Conservation (phyloP, 371 early-diverging fungal species). For the Conidiobolus incongruus region DNA sequence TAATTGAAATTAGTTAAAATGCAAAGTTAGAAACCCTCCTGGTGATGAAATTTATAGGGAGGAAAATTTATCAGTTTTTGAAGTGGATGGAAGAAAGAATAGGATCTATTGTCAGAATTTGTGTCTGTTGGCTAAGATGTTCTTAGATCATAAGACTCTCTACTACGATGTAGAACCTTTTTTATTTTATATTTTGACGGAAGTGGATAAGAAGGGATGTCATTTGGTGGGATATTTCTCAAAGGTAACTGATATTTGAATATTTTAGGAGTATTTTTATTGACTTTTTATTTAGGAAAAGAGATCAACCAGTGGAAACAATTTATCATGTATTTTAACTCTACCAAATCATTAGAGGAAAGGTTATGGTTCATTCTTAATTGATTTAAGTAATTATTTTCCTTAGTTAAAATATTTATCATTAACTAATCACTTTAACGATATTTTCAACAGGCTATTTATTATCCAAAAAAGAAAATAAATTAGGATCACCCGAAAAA, state of each 20-base stretch:
- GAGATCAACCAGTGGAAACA: conserved; percentile 70
- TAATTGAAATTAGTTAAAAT: conserved; percentile 23
- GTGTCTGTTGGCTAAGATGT: conserved; percentile 93
- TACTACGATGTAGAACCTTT: conserved; percentile 99
- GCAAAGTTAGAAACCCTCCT: conserved; percentile 76
- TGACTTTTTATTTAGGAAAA: conserved; percentile 50
- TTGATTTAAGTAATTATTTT: conserved; percentile 82
- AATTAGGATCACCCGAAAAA: conserved; percentile 90
- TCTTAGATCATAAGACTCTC: no score
- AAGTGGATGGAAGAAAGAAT: conserved; percentile 87
- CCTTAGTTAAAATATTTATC: no score
- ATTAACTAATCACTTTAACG: conserved; percentile 16
- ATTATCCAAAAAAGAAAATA: conserved; percentile 68
- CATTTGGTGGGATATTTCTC: conserved; percentile 98
- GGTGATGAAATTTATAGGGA: conserved; percentile 98
- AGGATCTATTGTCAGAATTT: conserved; percentile 78
- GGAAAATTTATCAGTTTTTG: conserved; percentile 66
- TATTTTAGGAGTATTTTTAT: background rate
- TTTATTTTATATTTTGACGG: conserved; percentile 90
- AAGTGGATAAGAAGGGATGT: conserved; percentile 49
- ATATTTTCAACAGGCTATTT: conserved; percentile 24
- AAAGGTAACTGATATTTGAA: no score
- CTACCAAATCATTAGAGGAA: conserved; percentile 89
- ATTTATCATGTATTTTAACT: conserved; percentile 96
- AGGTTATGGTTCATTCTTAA: conserved; percentile 94